Base-by-base conservation (phyloP, 768 basidiomycete species). In the Lactifluus subvellereus region DNA sequence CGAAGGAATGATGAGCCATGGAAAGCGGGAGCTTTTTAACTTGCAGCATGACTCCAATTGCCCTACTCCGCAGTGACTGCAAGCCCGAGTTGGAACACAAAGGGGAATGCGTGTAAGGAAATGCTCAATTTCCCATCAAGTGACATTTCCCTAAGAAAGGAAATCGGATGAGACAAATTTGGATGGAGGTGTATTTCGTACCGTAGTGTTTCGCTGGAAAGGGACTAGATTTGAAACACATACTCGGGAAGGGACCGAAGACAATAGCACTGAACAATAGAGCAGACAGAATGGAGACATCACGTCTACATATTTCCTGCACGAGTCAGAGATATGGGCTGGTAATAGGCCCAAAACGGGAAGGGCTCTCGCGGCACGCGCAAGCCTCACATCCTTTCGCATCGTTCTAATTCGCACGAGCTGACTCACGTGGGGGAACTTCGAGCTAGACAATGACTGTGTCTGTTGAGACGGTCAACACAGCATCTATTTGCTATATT, bases 231-330 rank as follows among this genome's bases (percentile, higher is more conserved):
- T 60, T 54, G 22, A 30, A 55, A 40, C 7, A 7, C 51, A 47
- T 57, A 33, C 32, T 33, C 2, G 10, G 35, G 47, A n/a, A 22
- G 48, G 27, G n/a, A 33, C 40, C 18, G 10, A 60, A 10, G 58
- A 60, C 62, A 63, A 62, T 62, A 59, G 38, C 14, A 35, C 20
- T 37, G 52, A 52, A 64, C 58, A 64, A 59, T 60, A 51, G 49
- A 49, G 30, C 3, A 18, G 48, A 35, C 55, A 18, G 48, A 50
- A 52, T 38, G 43, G 50, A 37, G 42, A 43, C 35, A 30, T 37
- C 18, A 20, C 16, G 35, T 57, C 35, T 53, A 7, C 27, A 40
- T 10, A 11, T 40, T 40, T 40, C 27, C 2, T 27, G 27, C 16
- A 10, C 1, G 43, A 55, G 62, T 58, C 57, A 59, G 30, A 42